A percentile compares a stretch with the other conserved stretches of the same genome.
These are phyloP conservation scores for Marasmius sp. DNA, from an alignment of 1,284 basidiomycete species.

Conservation along the genomic window DNA sequence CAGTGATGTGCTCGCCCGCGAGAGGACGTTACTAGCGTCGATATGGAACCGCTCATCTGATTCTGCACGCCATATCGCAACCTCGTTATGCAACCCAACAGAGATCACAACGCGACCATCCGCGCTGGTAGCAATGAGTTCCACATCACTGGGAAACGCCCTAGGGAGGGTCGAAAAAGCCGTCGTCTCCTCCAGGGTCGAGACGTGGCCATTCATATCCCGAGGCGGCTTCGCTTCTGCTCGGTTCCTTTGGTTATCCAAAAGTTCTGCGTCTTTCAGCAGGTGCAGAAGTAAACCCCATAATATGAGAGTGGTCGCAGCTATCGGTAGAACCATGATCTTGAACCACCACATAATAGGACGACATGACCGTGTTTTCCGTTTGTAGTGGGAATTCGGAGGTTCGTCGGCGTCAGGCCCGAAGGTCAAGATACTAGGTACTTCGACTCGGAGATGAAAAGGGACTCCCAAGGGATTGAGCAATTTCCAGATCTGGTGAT, in stretches of 20 bases:
- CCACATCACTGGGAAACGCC: slow-evolving; percentile 78
- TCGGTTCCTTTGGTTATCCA: slow-evolving; percentile 80
- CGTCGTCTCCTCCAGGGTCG: slow-evolving; percentile 45
- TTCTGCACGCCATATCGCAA: slow-evolving; percentile 62
- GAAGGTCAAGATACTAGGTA: slow-evolving; percentile 76
- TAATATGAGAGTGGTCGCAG: slow-evolving; percentile 70
- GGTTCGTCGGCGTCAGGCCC: slow-evolving; percentile 35
- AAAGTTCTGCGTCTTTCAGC: slow-evolving; percentile 87
- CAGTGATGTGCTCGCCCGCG: slow-evolving; percentile 48
- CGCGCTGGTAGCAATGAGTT: slow-evolving; percentile 70
- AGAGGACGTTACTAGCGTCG: slow-evolving; percentile 49
- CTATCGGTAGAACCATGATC: slow-evolving; percentile 85
- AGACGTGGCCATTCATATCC: slow-evolving; percentile 31
- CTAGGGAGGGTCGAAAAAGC: slow-evolving; percentile 74
- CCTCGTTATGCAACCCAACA: slow-evolving; percentile 77
- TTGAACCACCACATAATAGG: slow-evolving; percentile 75
- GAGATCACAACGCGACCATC: slow-evolving; percentile 66
- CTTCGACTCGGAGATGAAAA: slow-evolving; percentile 77
- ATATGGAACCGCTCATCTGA: slow-evolving; percentile 45
- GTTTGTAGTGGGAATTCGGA: slow-evolving; percentile 21
- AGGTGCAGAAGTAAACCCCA: slow-evolving; percentile 87
- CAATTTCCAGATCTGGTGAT: slow-evolving; percentile 76
- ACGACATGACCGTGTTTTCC: slow-evolving; percentile 43
- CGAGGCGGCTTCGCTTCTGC: slow-evolving; percentile 38
- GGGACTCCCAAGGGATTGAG: slow-evolving; percentile 74